Conservation (phyloP, 202 grass and related monocot species). For the Tripidium arundinaceum region DNA sequence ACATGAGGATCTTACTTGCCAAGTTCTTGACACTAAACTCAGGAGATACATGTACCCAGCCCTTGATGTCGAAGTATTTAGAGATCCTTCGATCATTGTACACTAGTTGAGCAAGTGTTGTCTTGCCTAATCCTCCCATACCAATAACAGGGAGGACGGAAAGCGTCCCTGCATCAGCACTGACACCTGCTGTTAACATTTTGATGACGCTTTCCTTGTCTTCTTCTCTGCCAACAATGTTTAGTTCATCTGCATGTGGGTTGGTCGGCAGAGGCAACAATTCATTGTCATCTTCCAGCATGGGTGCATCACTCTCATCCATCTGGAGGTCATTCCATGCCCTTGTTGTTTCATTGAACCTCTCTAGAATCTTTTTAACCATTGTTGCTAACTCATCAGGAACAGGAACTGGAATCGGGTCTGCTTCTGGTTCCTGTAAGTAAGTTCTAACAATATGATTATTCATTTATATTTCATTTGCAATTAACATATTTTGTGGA, state of each 20-base stretch:
- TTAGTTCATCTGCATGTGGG: constrained; percentile 4
- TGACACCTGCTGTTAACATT: background rate
- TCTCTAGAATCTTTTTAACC: constrained; percentile 17
- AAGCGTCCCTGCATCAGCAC: background rate
- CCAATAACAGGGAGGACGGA: too few relatives aligned
- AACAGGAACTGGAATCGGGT: constrained; percentile 18
- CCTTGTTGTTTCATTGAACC: constrained; percentile 32
- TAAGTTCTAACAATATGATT: background rate
- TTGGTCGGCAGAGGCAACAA: background rate
- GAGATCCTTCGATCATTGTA: constrained; percentile 32
- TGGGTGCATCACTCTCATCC: background rate
- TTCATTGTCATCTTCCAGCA: background rate
- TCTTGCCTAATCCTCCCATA: too few relatives aligned
- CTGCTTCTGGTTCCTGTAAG: background rate
- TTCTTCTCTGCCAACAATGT: constrained; percentile 34
- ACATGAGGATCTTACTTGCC: constrained; percentile 24
- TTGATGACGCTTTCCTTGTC: constrained; percentile 42
- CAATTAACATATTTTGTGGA: background rate
- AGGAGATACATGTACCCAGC: constrained; percentile 42
- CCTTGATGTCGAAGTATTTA: constrained; percentile 26
- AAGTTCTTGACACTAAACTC: constrained; percentile 31
- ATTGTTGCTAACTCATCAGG: constrained; percentile 7
- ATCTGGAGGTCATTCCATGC: constrained; percentile 20
- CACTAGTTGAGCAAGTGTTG: constrained; percentile 37
- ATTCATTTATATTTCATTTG: background rate